phyloP scores from a whole-genome alignment of 2,329 filamentous ascomycete genomes.

The Zelopaecilomyces penicillatus region DNA sequence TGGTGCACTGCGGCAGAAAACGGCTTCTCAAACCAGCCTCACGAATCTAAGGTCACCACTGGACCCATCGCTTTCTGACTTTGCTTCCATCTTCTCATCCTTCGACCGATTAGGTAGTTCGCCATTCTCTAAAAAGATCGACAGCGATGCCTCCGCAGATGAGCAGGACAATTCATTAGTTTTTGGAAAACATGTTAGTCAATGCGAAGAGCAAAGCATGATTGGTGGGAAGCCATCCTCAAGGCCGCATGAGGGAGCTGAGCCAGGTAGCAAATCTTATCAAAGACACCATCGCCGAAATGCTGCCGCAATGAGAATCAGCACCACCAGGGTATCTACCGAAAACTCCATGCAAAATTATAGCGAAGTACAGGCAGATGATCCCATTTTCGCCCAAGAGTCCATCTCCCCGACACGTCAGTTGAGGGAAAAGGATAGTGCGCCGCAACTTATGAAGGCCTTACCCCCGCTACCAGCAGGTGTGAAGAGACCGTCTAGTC shows the following conservation, averaged over 20 bases:
- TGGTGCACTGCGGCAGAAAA: not conserved
- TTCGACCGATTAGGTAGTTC: conserved; percentile 19
- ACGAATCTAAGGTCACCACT: conserved; percentile 10
- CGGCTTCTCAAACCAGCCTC: conserved; percentile 8
- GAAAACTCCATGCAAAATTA: conserved; percentile 1
- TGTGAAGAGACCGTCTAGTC: conserved; percentile 3
- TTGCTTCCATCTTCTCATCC: conserved; percentile 20
- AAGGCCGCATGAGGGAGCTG: not conserved
- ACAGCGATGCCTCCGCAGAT: conserved; percentile 3
- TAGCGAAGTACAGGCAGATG: conserved; percentile 9
- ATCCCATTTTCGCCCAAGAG: conserved; percentile 36
- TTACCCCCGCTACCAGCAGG: conserved; percentile 37
- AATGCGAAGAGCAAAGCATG: too few species aligned
- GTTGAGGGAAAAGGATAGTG: conserved; percentile 39
- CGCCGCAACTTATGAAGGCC: conserved; percentile 45
- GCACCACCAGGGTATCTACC: conserved; percentile 8
- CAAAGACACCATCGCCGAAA: conserved; percentile 19
- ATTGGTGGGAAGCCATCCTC: too few species aligned
- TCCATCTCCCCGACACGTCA: conserved; percentile 39
- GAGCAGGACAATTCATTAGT: not conserved
- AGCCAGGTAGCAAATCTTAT: conserved; percentile 3
- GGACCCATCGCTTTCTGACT: conserved; percentile 18
- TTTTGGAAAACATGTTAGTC: too few species aligned
- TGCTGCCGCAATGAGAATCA: conserved; percentile 16
- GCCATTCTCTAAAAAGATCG: conserved; percentile 13